These are phyloP conservation scores for Ophiocordyceps camponoti-rufipedis DNA, from an alignment of 2,329 filamentous ascomycete genomes.

Conservation along the genomic window DNA sequence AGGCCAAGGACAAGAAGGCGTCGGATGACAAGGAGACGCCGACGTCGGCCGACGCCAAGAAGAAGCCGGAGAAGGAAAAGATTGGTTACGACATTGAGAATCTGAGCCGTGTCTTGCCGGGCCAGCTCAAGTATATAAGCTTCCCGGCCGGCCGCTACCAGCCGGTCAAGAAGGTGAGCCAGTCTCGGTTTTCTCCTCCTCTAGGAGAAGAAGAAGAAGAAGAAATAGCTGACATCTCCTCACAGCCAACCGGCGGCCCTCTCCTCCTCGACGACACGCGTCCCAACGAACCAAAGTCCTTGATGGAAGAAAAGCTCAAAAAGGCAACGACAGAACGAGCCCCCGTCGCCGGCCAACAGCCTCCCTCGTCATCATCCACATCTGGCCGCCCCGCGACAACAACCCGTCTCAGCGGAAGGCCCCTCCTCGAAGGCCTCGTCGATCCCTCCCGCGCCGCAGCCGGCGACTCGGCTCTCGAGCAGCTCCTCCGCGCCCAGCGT, in stretches of 20 bases:
- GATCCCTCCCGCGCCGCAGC: slow-evolving; percentile 13
- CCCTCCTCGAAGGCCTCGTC: slow-evolving; percentile 17
- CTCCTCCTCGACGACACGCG: slow-evolving; percentile 77
- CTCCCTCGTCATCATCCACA: background rate
- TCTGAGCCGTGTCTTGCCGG: slow-evolving; percentile 85
- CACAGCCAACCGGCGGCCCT: slow-evolving; percentile 77
- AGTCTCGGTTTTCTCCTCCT: background rate
- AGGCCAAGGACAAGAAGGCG: slow-evolving; percentile 38
- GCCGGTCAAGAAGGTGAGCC: slow-evolving; percentile 66
- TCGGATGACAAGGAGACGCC: slow-evolving; percentile 40
- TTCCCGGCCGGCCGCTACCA: slow-evolving; percentile 83
- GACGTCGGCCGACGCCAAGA: slow-evolving; percentile 46
- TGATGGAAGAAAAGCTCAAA: slow-evolving; percentile 85
- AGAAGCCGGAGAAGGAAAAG: slow-evolving; percentile 91
- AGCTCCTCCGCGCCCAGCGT: slow-evolving; percentile 22
- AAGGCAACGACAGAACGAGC: slow-evolving; percentile 50
- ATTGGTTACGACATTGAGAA: slow-evolving; percentile 91
- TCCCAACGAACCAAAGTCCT: slow-evolving; percentile 57
- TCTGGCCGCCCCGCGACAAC: slow-evolving; percentile 8
- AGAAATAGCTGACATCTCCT: slow-evolving; percentile 7
- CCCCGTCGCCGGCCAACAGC: slow-evolving; percentile 29
- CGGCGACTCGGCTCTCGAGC: slow-evolving; percentile 19
- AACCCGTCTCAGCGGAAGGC: slow-evolving; percentile 9
- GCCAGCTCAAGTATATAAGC: slow-evolving; percentile 88
- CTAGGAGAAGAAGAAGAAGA: background rate